Base-by-base conservation (phyloP, 179 eudicot genomes). In the Carnegiea gigantea region DNA sequence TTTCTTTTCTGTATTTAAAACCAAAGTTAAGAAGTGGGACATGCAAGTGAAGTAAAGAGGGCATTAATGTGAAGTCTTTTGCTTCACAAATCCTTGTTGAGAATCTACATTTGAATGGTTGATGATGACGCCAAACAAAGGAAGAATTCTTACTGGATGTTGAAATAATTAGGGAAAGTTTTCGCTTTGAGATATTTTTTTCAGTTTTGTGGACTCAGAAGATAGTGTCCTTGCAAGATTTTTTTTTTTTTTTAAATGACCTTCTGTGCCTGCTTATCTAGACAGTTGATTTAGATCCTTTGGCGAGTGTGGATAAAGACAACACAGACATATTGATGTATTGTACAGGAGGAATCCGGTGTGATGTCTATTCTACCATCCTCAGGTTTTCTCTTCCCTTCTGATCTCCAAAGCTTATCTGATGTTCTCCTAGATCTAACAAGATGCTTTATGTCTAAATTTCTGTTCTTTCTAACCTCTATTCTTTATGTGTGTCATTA, bases 291-390 rank as follows among this genome's bases (percentile, higher is more conserved):
- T 89, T 93, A 79, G 99, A 96, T 91, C 98, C 98, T 83, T 86
- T 94, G 88, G 90, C 90, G 72, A 78, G 83, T 71, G 90, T 89
- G 82, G 98, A 96, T 86, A 92, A 91, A 88, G 98, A 92, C 78
- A 91, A 84, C 72, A 93, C 96, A 51, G 93, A 91, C 75, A 87
- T 96, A 82, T 76, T 96, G 87, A 96, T 96, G 99, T 96, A 96
- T 83, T 96, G 99, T 78, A 96, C 99, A 18, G 99, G 99, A 79
- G 99, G 99, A 44, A 96, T 96, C 77, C 96, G 99, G 54, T 96
- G 99, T 70, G 99, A 96, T 85, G 97, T 96, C 51, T 96, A 96
- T 86, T 96, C 99, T 78, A 87, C 95, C 30, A 96, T 96, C 64
- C 95, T 96, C 64, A 92, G 98, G 99, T 96, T 82, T 54, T 78